Conservation (phyloP, 2,329 filamentous ascomycete species). For the Fusarium transvaalense region DNA sequence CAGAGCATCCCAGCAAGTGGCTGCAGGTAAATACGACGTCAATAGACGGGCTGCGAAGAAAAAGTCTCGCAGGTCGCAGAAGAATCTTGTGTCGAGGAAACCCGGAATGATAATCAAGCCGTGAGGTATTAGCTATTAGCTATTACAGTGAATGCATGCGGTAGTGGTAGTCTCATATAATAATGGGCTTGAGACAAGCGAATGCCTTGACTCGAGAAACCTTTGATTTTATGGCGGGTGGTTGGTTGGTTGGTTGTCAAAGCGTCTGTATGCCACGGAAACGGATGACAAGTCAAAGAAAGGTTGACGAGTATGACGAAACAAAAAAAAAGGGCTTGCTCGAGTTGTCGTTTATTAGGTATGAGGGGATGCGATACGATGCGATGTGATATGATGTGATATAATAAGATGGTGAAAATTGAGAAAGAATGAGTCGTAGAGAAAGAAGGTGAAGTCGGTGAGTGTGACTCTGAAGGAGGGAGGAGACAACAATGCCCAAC, state of each 20-base stretch:
- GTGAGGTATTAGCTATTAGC: slow-evolving; percentile 35
- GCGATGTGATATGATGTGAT: slow-evolving; percentile 18
- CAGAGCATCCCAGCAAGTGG: slow-evolving; percentile 47
- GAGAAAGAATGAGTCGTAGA: slow-evolving; percentile 15
- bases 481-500: slow-evolving; percentile 20
- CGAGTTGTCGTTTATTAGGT: background rate
- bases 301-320: slow-evolving; percentile 23
- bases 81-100: background rate
- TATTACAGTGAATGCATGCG: slow-evolving; percentile 35
- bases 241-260: slow-evolving; percentile 25
- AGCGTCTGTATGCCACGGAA: slow-evolving; percentile 27
- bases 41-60: slow-evolving; percentile 10
- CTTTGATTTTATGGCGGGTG: slow-evolving; percentile 19
- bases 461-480: slow-evolving; percentile 13
- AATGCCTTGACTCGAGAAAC: slow-evolving; percentile 28
- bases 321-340: background rate
- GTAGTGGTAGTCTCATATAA: slow-evolving; percentile 36
- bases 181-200: slow-evolving; percentile 36
- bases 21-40: slow-evolving; percentile 38
- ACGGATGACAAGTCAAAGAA: slow-evolving; percentile 17
- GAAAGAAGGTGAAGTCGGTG: slow-evolving; percentile 31
- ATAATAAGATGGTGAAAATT: slow-evolving; percentile 6
- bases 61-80: slow-evolving; percentile 4
- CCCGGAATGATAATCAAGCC: slow-evolving; percentile 1
- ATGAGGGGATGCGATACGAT: background rate